Conservation (phyloP, 768 basidiomycete genomes). For the Rhizopogon sp. region DNA sequence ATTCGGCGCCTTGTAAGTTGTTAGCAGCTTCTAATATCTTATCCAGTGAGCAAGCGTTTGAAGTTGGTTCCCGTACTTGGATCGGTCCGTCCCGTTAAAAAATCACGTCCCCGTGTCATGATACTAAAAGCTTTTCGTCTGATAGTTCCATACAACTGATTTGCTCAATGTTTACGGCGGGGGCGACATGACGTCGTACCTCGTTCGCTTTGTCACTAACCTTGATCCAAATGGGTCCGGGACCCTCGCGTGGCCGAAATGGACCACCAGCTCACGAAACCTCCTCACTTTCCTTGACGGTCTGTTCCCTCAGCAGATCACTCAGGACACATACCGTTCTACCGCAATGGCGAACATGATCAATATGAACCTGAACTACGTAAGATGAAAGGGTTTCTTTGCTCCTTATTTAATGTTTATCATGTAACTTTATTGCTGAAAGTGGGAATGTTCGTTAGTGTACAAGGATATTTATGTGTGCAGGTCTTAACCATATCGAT, state of each 20-base stretch:
- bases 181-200: slow-evolving; percentile 2
- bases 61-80: slow-evolving; percentile 41
- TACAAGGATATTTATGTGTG: no score
- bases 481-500: no score
- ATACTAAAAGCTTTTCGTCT: not conserved
- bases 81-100: slow-evolving; percentile 27
- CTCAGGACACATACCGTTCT: slow-evolving; percentile 17
- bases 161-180: slow-evolving; percentile 8
- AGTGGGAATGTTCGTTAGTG: no score
- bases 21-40: not conserved
- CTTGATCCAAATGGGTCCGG: no score
- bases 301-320: slow-evolving; percentile 6
- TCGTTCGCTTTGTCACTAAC: no score
- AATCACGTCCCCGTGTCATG: not conserved
- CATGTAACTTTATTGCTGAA: no score
- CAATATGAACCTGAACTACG: slow-evolving; percentile 1
- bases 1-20: not conserved
- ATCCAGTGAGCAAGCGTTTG: slow-evolving; percentile 40
- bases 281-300: slow-evolving; percentile 20
- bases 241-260: slow-evolving; percentile 17
- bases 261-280: slow-evolving; percentile 7
- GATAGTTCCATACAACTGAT: slow-evolving; percentile 37
- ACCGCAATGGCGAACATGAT: slow-evolving; percentile 10
- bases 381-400: not conserved
- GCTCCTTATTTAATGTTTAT: no score